phyloP scores from a whole-genome alignment of 306 rosid species.

The Cicer bijugum region DNA sequence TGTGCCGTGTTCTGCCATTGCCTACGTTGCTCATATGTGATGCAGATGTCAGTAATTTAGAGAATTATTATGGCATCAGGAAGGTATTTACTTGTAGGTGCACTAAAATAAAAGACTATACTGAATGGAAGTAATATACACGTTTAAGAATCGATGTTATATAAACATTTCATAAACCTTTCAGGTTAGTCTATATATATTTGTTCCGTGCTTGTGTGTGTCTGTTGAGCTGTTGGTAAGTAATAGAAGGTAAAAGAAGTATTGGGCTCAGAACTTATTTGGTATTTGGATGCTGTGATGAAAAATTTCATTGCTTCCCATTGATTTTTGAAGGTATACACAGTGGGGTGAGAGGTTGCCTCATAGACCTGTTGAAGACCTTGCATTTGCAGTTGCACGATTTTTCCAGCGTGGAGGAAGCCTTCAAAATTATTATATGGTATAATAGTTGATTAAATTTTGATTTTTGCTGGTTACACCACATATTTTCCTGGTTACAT shows the following conservation, averaged over 20 bases:
- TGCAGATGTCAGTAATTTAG: constrained; percentile 26
- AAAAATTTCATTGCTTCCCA: constrained; percentile 38
- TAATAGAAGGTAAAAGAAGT: constrained; percentile 30
- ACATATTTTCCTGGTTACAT: no score
- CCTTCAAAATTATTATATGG: constrained; percentile 98
- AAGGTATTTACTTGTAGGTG: constrained; percentile 25
- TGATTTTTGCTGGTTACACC: no score
- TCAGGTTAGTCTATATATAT: constrained; percentile 21
- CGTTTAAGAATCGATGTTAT: constrained; percentile 27
- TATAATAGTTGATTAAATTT: constrained; percentile 44
- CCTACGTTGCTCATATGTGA: constrained; percentile 18
- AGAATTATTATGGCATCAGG: constrained; percentile 33
- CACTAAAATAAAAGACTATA: constrained; percentile 19
- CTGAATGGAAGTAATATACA: constrained; percentile 14
- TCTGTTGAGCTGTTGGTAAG: constrained; percentile 29
- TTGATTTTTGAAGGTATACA: constrained; percentile 69
- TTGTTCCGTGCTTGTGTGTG: constrained; percentile 12
- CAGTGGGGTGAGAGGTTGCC: constrained; percentile 90
- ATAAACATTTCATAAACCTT: constrained; percentile 32
- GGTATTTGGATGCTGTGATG: constrained; percentile 2
- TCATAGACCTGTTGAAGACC: constrained; percentile 95
- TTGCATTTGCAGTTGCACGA: constrained; percentile 97
- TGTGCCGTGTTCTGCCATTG: neutral
- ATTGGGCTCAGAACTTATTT: constrained; percentile 17
- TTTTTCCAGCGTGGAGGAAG: constrained; percentile 95